Evolutionary conservation across 179 eudicot genomes (phyloP), one percentile per base, ranked within the genome.

Genomic region (Carnegiea gigantea): DNA sequence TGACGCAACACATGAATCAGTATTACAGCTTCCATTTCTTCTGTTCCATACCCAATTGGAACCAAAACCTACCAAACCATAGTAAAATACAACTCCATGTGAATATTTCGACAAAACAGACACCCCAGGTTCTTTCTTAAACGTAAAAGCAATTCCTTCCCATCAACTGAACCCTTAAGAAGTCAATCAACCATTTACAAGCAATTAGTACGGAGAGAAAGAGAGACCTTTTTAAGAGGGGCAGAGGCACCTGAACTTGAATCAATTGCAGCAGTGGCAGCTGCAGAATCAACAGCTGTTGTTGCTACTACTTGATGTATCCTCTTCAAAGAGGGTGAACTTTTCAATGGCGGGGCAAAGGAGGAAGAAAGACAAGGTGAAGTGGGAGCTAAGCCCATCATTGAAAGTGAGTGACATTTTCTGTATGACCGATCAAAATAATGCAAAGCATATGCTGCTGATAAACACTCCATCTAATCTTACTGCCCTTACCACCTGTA

Each of bases 11-110:
- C 91, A 80, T 88, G 91, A 82, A 91, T 84, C 89, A 94, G 30
- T 75, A 94, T 89, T 83, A 92, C 96, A 40, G 97, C 97, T 83
- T 96, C 99, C 92, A 96, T 92, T 89, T 90, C 99, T 83, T 96
- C 99, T 12, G 98, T 90, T 53, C 99, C 98, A 84, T 90, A 91
- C 36, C 97, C 99, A 75, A 96, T 92, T 30, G 98, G 99, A 83
- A 96, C 89, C 83, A 96, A 86, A 78, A 95, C 97, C 98, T 95
- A 77, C 71, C 43, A 51, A 40, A 40, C 40, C 59, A 83, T 71
- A 57, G 44, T 15, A 18, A 74, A 70, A 30, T 3, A 28, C 36
- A 73, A 60, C n/a, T n/a, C 57, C 51, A 44, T 67, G 3, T 40
- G 21, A 81, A 54, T 28, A 76, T 72, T 82, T 18, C 7, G 0